Evolutionary conservation across 176 grass and related monocot species (phyloP).

Genomic region (Hordeum vulgare): MorexV3_pseudomolecules_assembly NC_058519.1:76754429-76754928

Average conservation of each 20-base stretch:
- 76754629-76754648: too few relatives aligned
- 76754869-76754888: too few relatives aligned
- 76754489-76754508: slow-evolving; percentile 36
- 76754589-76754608: slow-evolving; percentile 28
- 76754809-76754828: slow-evolving; percentile 57
- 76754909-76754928: background rate
- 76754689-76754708: slow-evolving; percentile 56
- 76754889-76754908: background rate
- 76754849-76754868: slow-evolving; percentile 16
- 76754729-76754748: background rate
- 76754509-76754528: background rate
- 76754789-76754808: slow-evolving; percentile 28
- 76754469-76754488: slow-evolving; percentile 65
- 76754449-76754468: slow-evolving; percentile 71
- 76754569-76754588: background rate
- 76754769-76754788: background rate
- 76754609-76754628: slow-evolving; percentile 44
- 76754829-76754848: slow-evolving; percentile 51
- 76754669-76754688: slow-evolving; percentile 72
- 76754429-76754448: slow-evolving; percentile 61
- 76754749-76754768: background rate
- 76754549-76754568: background rate
- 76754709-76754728: background rate
- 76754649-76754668: slow-evolving; percentile 64
- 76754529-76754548: background rate